Evolutionary conservation across 306 rosid genomes (phyloP).

Genomic region (Elaeagnus macrophylla): DNA sequence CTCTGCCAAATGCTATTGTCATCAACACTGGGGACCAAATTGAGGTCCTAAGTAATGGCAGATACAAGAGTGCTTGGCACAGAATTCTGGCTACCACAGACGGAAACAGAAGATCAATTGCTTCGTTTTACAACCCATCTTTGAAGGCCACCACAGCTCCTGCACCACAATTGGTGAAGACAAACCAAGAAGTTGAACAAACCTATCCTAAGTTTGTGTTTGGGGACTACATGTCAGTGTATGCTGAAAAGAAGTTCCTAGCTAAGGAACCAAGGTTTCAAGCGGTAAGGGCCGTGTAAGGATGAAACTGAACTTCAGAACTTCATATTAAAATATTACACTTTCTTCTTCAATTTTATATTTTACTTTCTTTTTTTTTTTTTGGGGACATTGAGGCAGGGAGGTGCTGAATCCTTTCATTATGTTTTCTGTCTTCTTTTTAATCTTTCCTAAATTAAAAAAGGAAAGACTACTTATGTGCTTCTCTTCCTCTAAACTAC

Average conservation of each 20-base stretch:
- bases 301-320: neutral
- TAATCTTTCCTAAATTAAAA: neutral
- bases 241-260: slow-evolving; percentile 84
- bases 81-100: slow-evolving; percentile 49
- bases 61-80: slow-evolving; percentile 93
- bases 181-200: slow-evolving; percentile 35
- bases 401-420: neutral
- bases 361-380: neutral
- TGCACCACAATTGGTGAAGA: slow-evolving; percentile 48
- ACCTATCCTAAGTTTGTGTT: slow-evolving; percentile 80
- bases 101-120: slow-evolving; percentile 79
- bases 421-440: neutral
- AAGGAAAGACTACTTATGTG: slow-evolving; percentile 29
- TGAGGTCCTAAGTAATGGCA: slow-evolving; percentile 89
- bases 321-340: neutral
- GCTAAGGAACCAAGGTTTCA: slow-evolving; percentile 90
- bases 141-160: slow-evolving; percentile 80
- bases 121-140: slow-evolving; percentile 86
- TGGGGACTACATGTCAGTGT: slow-evolving; percentile 84
- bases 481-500: slow-evolving; percentile 26
- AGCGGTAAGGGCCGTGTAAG: slow-evolving; percentile 53
- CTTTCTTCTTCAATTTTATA: neutral
- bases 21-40: slow-evolving; percentile 98
- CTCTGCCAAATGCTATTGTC: slow-evolving; percentile 69
- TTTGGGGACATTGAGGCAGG: neutral